Evolutionary conservation across 2,329 filamentous ascomycete species (phyloP).

Genomic region (Fusarium azukiicola): DNA sequence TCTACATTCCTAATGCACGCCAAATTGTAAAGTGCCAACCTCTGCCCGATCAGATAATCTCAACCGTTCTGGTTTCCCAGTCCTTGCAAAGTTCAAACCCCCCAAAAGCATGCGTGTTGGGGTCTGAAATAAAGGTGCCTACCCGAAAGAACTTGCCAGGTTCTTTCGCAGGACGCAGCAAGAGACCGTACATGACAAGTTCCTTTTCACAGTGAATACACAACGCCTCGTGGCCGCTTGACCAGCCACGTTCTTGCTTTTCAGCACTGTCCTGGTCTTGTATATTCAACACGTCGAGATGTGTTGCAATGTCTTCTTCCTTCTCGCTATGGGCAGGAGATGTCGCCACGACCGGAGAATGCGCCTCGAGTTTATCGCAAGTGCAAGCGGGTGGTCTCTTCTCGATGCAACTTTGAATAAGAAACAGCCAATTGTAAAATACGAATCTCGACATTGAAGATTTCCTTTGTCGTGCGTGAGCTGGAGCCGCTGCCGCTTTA

Average conservation of each 20-base stretch:
- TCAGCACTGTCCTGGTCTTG: not conserved
- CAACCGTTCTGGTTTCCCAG: slow-evolving; percentile 1
- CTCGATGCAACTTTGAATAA: not conserved
- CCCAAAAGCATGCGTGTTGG: not conserved
- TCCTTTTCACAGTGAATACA: not conserved
- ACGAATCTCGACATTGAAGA: too few relatives aligned
- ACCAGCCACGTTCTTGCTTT: too few relatives aligned
- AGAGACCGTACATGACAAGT: not conserved
- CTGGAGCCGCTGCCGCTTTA: too few relatives aligned
- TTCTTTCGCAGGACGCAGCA: not conserved
- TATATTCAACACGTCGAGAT: not conserved
- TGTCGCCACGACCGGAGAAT: not conserved
- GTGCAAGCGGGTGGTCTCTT: not conserved
- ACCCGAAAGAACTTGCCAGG: not conserved
- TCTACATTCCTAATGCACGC: not conserved
- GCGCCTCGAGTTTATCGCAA: not conserved
- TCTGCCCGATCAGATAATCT: not conserved
- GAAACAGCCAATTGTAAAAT: not conserved
- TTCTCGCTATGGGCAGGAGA: too few relatives aligned
- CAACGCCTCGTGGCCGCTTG: not conserved
- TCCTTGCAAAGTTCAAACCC: not conserved
- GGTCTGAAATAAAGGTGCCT: not conserved
- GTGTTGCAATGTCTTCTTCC: not conserved
- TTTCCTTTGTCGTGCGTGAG: too few relatives aligned
- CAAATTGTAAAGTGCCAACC: not conserved